Evolutionary conservation across 2,329 filamentous ascomycete genomes (phyloP).

Genomic region (Exutisphaerella laricina): DNA sequence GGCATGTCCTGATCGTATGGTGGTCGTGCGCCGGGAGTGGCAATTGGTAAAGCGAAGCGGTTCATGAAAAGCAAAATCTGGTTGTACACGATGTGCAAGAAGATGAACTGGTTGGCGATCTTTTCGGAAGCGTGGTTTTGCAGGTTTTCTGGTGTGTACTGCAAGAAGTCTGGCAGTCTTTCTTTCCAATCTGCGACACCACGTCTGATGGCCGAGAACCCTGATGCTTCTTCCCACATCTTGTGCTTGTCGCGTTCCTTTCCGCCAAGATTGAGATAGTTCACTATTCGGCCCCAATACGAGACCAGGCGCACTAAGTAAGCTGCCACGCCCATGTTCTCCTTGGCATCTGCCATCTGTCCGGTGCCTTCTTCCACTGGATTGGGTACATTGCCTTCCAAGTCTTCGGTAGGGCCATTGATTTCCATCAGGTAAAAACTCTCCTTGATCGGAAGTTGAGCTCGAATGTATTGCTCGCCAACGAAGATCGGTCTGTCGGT

Average conservation of each 20-base stretch:
- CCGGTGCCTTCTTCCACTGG: slow-evolving; percentile 58
- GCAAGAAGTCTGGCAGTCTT: slow-evolving; percentile 63
- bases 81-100: slow-evolving; percentile 82
- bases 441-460: slow-evolving; percentile 87
- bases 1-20: slow-evolving; percentile 60
- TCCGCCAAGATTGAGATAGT: slow-evolving; percentile 84
- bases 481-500: slow-evolving; percentile 89
- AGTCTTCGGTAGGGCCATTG: slow-evolving; percentile 75
- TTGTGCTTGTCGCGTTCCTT: slow-evolving; percentile 70
- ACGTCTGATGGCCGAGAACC: slow-evolving; percentile 63
- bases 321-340: slow-evolving; percentile 91
- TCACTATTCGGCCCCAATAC: slow-evolving; percentile 83
- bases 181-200: slow-evolving; percentile 66
- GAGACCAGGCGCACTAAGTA: slow-evolving; percentile 82
- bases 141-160: slow-evolving; percentile 75
- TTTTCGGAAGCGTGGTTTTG: slow-evolving; percentile 77
- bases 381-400: slow-evolving; percentile 65
- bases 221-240: slow-evolving; percentile 78
- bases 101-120: slow-evolving; percentile 85
- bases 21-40: slow-evolving; percentile 57
- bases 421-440: slow-evolving; percentile 87
- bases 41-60: slow-evolving; percentile 70
- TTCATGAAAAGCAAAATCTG: slow-evolving; percentile 89
- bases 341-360: slow-evolving; percentile 59
- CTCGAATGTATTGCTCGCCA: slow-evolving; percentile 79